Evolutionary conservation across 768 basidiomycete genomes (phyloP), one percentile per base, ranked within the genome.

Genomic region (Lactarius akahatsu): DNA sequence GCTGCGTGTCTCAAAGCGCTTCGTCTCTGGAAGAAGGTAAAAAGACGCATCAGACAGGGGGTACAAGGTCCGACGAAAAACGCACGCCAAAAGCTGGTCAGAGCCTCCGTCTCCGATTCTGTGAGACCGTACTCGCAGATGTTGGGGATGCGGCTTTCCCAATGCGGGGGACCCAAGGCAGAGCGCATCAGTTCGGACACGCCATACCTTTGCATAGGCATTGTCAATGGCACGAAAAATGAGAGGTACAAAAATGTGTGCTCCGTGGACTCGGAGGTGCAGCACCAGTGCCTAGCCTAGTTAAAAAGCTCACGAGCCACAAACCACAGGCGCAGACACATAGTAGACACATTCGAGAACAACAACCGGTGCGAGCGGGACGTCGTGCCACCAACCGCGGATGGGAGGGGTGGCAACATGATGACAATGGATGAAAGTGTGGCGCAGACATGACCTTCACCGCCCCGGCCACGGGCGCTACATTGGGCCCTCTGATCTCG

Each of bases 81-180:
- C 62, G 32, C 30, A 63, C 55, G 56, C 32, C 41, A 63, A 36
- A 1, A 34, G 23, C 32, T 36, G 62, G 43, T 23, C 23, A 57
- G n/a, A 0, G 56, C 40, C 6, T 57, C 43, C 2, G 45, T 20
- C 23, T 63, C 55, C 9, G 20, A 57, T 23, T 26, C 32, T 20
- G 62, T 63, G 18, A 57, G 62, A 10, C 62, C 56, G 15, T 55
- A 63, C 3, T 40, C 32, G 43, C 40, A 5, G 23, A 57, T 30
- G 23, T 45, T 26, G 9, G 56, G 62, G 26, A 57, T 11, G 4
- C n/a, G 43, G 18, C 20, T 56, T 45, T 6, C 23, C 55, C 56
- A 63, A 16, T 16, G 45, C 32, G 56, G 55, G 3, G 16, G 56
- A 36, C 62, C 56, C 20, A 63, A 57, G 15, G 16, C 32, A 26